Evolutionary conservation across 2,329 filamentous ascomycete genomes (phyloP).

Genomic region (Diaporthe caulivora): DNA sequence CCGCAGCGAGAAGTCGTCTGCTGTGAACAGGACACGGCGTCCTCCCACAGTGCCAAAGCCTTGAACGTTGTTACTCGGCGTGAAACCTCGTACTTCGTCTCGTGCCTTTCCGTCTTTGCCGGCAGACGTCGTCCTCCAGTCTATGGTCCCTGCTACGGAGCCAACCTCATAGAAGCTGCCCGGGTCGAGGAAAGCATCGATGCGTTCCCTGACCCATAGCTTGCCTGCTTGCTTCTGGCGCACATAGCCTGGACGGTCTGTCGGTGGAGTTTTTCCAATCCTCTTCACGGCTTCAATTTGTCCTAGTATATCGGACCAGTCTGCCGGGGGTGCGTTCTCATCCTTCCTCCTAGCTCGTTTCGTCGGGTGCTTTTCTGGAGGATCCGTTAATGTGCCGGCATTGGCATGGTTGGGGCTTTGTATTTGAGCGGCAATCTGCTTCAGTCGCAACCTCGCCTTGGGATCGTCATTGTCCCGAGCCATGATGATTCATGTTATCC

Average conservation of each 20-base stretch:
- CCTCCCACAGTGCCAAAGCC: constrained; percentile 66
- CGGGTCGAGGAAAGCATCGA: constrained; percentile 68
- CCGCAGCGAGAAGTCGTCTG: constrained; percentile 73
- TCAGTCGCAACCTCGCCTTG: constrained; percentile 57
- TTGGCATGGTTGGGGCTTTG: constrained; percentile 31
- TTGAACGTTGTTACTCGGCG: constrained; percentile 74
- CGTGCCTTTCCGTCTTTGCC: constrained; percentile 57
- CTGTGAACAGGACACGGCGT: constrained; percentile 69
- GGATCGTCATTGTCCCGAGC: not conserved
- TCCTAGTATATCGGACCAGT: constrained; percentile 72
- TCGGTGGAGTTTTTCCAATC: constrained; percentile 67
- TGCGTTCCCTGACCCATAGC: constrained; percentile 73
- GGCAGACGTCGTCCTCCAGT: constrained; percentile 65
- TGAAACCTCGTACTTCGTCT: constrained; percentile 63
- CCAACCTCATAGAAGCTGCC: constrained; percentile 71
- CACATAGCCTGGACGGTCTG: constrained; percentile 67
- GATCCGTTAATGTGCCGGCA: not conserved
- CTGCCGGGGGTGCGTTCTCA: constrained; percentile 62
- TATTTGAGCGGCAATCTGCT: constrained; percentile 61
- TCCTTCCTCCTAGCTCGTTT: constrained; percentile 49
- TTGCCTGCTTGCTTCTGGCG: constrained; percentile 74
- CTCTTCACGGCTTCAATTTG: constrained; percentile 64
- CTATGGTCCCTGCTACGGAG: constrained; percentile 69
- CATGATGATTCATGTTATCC: not conserved
- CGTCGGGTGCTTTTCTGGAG: not conserved